Conservation (phyloP, 78 protist genomes). For the Pigoraptor vietnamica region DNA sequence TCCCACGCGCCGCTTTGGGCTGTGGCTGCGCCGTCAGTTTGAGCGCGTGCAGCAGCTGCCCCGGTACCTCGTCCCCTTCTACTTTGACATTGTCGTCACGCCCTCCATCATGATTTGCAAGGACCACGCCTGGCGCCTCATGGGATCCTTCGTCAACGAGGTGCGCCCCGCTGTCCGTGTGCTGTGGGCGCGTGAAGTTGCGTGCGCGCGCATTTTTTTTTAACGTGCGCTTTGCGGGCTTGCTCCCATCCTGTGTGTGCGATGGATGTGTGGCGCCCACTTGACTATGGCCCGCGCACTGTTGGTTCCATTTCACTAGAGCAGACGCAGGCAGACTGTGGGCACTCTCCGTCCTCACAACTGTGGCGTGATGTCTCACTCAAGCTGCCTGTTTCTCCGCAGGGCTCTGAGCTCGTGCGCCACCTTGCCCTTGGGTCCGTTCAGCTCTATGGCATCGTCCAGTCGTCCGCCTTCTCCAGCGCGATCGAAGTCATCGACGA, state of each 20-base stretch:
- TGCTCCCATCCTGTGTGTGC: too few species aligned
- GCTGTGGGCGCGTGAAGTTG: neutral
- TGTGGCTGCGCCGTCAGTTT: neutral
- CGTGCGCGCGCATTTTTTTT: too few species aligned
- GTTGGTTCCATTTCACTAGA: too few species aligned
- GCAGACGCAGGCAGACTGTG: too few species aligned
- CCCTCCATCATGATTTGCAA: neutral
- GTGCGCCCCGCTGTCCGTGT: neutral
- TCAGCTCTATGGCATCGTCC: slow-evolving; percentile 39
- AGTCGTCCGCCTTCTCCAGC: neutral
- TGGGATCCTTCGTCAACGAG: neutral
- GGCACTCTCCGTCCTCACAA: too few species aligned
- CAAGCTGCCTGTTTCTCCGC: neutral
- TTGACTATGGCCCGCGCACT: too few species aligned
- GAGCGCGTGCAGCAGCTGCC: slow-evolving; percentile 7
- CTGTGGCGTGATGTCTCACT: neutral
- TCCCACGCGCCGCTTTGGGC: neutral
- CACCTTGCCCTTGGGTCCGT: slow-evolving; percentile 45
- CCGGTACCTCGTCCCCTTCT: slow-evolving; percentile 38
- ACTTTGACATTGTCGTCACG: neutral
- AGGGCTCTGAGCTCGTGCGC: slow-evolving; percentile 4
- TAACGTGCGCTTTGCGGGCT: too few species aligned
- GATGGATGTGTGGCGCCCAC: too few species aligned
- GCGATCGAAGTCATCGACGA: neutral
- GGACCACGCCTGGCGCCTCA: neutral